phyloP scores from a whole-genome alignment of 2,329 filamentous ascomycete species.

The Apiospora pterosperma region DNA sequence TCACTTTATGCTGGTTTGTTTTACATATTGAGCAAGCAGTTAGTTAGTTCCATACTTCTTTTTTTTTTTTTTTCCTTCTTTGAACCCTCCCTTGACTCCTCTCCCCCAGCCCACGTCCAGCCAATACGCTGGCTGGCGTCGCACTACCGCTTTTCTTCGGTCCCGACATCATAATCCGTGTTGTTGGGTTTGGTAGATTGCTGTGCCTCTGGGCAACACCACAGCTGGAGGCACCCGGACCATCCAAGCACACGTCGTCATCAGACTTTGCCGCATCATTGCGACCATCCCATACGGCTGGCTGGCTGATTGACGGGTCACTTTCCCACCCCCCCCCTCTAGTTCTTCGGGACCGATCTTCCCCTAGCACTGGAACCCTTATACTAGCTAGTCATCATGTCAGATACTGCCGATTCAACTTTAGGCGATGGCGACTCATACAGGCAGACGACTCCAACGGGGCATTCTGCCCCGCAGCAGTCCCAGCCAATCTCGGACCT shows the following conservation, averaged over 20 bases:
- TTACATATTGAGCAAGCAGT: background rate
- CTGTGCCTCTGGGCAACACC: background rate
- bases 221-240: background rate
- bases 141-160: background rate
- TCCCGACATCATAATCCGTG: background rate
- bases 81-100: too few relatives aligned
- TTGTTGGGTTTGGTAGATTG: background rate
- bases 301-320: background rate
- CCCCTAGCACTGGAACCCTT: background rate
- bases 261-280: background rate
- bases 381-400: constrained; percentile 4
- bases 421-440: constrained; percentile 11
- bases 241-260: background rate
- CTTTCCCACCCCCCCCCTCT: background rate
- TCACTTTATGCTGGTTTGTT: background rate
- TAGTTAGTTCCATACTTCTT: background rate
- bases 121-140: background rate
- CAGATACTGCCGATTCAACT: constrained; percentile 12
- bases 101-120: background rate
- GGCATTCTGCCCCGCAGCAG: constrained; percentile 4
- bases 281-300: constrained; percentile 1
- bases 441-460: constrained; percentile 10
- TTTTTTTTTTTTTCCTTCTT: too few relatives aligned
- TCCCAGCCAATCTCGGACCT: constrained; percentile 29
- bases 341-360: background rate